Base-by-base conservation (phyloP, 805 yeast genomes). In the Ogataea kodamae region DNA sequence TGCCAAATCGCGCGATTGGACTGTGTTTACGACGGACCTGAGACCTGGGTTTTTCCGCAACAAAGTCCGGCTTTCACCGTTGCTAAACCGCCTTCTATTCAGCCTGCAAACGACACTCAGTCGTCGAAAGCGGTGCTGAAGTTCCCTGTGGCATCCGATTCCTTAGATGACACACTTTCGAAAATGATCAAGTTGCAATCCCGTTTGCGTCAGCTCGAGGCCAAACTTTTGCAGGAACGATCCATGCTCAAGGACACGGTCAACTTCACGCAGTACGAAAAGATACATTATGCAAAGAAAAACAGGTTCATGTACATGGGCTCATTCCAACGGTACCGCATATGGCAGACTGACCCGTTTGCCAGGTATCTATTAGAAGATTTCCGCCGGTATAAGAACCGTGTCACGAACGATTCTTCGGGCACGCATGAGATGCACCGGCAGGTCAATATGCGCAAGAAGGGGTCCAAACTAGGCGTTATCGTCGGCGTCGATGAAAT, bases 1-100 rank as follows among this genome's bases (percentile, higher is more conserved):
- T 51, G 56, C 26, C 21, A 26, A 3, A 41, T 44, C 15, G 33
- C 48, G 9, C 29, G 26, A n/a, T 19, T 39, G 10, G 15, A 7
- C 1, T 51, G 56, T 32, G 43, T 37, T 10, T 51, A 49, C 28
- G 54, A 51, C 22, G 50, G 52, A 5, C 46, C 49, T 2, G 32
- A 48, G 9, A 11, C 34, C 16, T 47, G 52, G 52, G 16, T n/a
- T n/a, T n/a, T n/a, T n/a, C n/a, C n/a, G n/a, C n/a, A n/a, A n/a
- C n/a, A n/a, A n/a, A n/a, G n/a, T n/a, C n/a, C n/a, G n/a, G n/a
- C n/a, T n/a, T n/a, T n/a, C n/a, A n/a, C n/a, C n/a, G n/a, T n/a
- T n/a, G n/a, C n/a, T n/a, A n/a, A n/a, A n/a, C n/a, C n/a, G n/a
- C n/a, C n/a, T n/a, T n/a, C n/a, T n/a, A n/a, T n/a, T n/a, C n/a